Evolutionary conservation across 2,329 filamentous ascomycete genomes (phyloP), one percentile per base, ranked within the genome.

Genomic region (Cephalotrichum gorgonifer): DNA sequence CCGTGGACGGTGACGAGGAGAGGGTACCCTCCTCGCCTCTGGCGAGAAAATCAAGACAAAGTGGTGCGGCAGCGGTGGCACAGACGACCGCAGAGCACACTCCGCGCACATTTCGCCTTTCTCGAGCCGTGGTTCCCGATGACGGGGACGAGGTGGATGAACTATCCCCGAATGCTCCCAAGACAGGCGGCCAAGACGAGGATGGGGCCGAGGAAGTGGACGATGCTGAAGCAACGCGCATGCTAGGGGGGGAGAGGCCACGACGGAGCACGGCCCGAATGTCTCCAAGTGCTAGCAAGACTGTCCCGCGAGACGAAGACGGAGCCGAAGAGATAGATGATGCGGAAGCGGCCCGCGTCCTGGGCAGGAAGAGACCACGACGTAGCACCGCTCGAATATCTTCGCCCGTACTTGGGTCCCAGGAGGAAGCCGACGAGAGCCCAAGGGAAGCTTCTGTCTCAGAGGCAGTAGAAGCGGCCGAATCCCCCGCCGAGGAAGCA

Each of bases 121-220:
- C 52, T 53, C 12, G 53, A 55, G 7, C 17, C 7, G 41, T 27
- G 11, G 23, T 27, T n/a, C 17, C 35, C 5, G 22, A 39, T 20
- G n/a, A 12, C 6, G 51, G 35, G 5, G 57, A 60, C 0, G 57
- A 60, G 2, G 49, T 52, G 0, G 63, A 67, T 42, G 65, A 65
- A 42, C 53, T 63, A 14, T 69, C 66, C 1, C 62, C 65, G n/a
- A 60, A 64, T 5, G 39, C 50, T 4, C 35, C 38, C 11, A 57
- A 60, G 6, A 50, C 51, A 5, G 50, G 53, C 14, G 50, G 51
- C 2, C 50, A 55, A 1, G 60, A 56, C 12, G 54, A 57, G 2
- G 61, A 66, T 9, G 60, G 65, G 44, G 73, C 70, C 1, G 65
- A 75, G 46, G 70, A 74, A 43, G 65, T 76, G 15, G 60, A 64